These are phyloP conservation scores for Orbilia javanica DNA, from an alignment of 2,329 filamentous ascomycete species.

Conservation along the genomic window DNA sequence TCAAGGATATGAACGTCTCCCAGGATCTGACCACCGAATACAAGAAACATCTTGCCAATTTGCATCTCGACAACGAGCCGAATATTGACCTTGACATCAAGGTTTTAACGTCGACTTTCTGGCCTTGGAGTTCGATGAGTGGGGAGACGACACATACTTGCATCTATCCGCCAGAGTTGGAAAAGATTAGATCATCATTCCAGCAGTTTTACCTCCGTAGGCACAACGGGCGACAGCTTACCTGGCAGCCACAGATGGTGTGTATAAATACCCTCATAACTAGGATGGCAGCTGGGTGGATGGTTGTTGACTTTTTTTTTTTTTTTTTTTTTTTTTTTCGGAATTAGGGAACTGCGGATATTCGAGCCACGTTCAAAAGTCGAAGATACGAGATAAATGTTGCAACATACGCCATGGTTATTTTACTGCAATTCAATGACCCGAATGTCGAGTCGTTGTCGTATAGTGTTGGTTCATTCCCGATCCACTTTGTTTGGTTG, in stretches of 20 bases:
- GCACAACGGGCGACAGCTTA: slow-evolving; percentile 87
- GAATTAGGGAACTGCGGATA: slow-evolving; percentile 75
- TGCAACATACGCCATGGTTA: slow-evolving; percentile 90
- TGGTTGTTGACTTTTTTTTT: background rate
- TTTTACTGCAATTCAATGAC: slow-evolving; percentile 90
- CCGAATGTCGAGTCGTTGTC: slow-evolving; percentile 64
- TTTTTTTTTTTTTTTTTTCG: slow-evolving; percentile 1
- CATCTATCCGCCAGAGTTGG: slow-evolving; percentile 80
- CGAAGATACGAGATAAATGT: slow-evolving; percentile 90
- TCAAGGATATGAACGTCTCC: slow-evolving; percentile 92
- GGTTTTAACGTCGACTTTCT: slow-evolving; percentile 91
- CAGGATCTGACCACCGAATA: slow-evolving; percentile 84
- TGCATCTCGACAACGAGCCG: slow-evolving; percentile 69
- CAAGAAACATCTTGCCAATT: slow-evolving; percentile 75
- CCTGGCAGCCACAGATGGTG: slow-evolving; percentile 78
- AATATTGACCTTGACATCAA: slow-evolving; percentile 84
- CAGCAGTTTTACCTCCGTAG: slow-evolving; percentile 88
- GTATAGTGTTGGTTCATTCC: slow-evolving; percentile 17
- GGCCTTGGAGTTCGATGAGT: slow-evolving; percentile 91
- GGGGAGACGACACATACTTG: slow-evolving; percentile 72
- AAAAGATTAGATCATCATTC: slow-evolving; percentile 83
- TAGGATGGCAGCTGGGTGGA: background rate
- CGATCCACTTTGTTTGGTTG: background rate
- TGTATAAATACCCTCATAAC: background rate
- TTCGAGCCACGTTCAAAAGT: slow-evolving; percentile 82